Evolutionary conservation across 2,329 filamentous ascomycete species (phyloP), one percentile per base, ranked within the genome.

Genomic region (Fusarium sp.): DNA sequence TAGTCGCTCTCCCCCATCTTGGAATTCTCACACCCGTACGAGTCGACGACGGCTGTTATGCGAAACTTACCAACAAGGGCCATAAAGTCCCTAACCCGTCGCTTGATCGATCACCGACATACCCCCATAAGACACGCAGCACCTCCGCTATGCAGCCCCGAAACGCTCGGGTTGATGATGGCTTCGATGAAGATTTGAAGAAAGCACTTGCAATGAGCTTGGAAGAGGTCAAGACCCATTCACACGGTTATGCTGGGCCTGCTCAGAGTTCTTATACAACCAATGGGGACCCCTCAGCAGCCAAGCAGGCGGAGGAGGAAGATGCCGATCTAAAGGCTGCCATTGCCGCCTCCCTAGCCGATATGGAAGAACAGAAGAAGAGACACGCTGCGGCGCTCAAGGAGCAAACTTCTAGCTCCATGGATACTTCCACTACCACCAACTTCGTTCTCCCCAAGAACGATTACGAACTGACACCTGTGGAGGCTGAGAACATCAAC

Each of bases 341-440:
- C 6, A 98, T 99, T 76, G 95, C 94, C 35, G 94, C 96, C 18
- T 98, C 96, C 7, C 78, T 99, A 59, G 91, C 92, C 23, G 96
- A 99, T 75, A 97, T 98, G 93, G 96, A 99, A 79, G 92, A 97
- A 78, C 95, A 99, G 77, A 98, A 99, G 83, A 91, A 95, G 80
- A 90, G 90, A 71, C 94, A 98, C 77, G 89, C 94, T 3, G 92
- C 91, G 7, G 89, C 89, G 3, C 85, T 98, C 72, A 96, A 96
- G 76, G 89, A 93, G 74, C 93, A 96, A 64, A 87, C 91, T 2
- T 85, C 87, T 1, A 84, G 82, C 36, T 67, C 72, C 10, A 61
- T 73, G 5, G 63, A 70, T 20, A 60, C 68, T 17, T 71, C 69
- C 23, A 81, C 84, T 2, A 81, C 83, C 25, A 79, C 82, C 17